Percentiles rank a stretch among this genome's conserved stretches.
Conservation (phyloP, 768 basidiomycete genomes). For the Dacryopinax primogenitus region DNA sequence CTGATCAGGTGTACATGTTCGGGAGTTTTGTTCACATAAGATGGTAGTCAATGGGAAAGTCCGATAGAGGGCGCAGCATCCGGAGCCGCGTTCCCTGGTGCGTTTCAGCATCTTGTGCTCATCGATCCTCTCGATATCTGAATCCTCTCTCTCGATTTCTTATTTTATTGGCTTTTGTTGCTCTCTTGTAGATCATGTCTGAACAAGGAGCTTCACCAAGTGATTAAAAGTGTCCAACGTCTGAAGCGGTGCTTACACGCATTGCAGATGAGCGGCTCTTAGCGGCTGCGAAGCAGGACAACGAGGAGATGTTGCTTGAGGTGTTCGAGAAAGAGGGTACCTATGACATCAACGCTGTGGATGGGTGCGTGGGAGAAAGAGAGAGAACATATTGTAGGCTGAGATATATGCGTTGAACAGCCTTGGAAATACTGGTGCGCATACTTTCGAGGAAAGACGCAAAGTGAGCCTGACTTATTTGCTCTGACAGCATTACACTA, state of each 20-base stretch:
- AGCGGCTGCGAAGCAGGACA: slow-evolving; percentile 59
- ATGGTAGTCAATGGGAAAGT: too few species aligned
- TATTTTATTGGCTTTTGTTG: background rate
- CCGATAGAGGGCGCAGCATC: too few species aligned
- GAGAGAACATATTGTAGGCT: background rate
- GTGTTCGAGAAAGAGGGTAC: slow-evolving; percentile 37
- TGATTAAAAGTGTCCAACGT: background rate
- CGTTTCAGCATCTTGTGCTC: background rate
- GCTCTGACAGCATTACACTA: slow-evolving; percentile 46
- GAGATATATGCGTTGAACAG: slow-evolving; percentile 19
- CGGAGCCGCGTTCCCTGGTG: background rate
- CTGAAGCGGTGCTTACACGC: background rate
- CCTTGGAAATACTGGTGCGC: slow-evolving; percentile 68
- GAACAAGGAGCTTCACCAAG: background rate
- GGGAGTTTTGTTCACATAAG: too few species aligned
- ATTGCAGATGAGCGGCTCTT: slow-evolving; percentile 56
- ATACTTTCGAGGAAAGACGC: background rate
- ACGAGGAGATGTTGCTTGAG: slow-evolving; percentile 52
- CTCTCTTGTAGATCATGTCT: background rate
- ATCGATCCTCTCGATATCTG: background rate
- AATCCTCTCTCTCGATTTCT: background rate
- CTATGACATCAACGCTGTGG: slow-evolving; percentile 63
- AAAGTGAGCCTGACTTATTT: background rate
- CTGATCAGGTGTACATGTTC: too few species aligned
- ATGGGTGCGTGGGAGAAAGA: slow-evolving; percentile 45